These are phyloP conservation scores for Phanerochaete sordida DNA, from an alignment of 768 basidiomycete genomes.

Conservation along the genomic window DNA sequence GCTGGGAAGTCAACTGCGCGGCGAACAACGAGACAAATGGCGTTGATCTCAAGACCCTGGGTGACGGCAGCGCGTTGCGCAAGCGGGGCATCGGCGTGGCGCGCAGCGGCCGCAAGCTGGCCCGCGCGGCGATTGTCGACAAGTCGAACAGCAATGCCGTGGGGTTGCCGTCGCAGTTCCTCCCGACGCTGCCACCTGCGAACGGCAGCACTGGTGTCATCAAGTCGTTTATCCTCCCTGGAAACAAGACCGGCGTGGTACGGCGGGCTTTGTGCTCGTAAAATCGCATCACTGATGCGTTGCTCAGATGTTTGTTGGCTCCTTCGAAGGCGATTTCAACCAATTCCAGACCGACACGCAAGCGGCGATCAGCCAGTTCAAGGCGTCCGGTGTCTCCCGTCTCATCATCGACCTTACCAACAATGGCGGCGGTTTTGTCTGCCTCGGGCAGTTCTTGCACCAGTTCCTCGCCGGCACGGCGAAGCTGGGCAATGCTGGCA, in stretches of 20 bases:
- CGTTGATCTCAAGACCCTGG: conserved; percentile 28
- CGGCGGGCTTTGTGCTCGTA: conserved; percentile 17
- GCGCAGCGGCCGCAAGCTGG: conserved; percentile 13
- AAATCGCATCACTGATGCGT: background rate
- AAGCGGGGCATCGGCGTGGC: background rate
- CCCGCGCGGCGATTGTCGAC: conserved; percentile 38
- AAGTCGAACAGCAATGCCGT: conserved; percentile 34
- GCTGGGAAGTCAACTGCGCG: conserved; percentile 60
- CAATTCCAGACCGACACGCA: conserved; percentile 51
- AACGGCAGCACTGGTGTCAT: conserved; percentile 49
- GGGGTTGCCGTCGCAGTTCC: conserved; percentile 43
- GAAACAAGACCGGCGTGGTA: conserved; percentile 57
- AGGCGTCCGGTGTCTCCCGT: conserved; percentile 43
- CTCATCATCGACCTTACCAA: conserved; percentile 58
- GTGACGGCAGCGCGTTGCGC: conserved; percentile 2
- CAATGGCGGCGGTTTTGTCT: conserved; percentile 63
- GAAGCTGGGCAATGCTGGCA: conserved; percentile 39
- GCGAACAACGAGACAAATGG: conserved; percentile 49
- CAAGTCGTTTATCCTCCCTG: conserved; percentile 53
- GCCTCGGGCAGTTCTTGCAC: conserved; percentile 59
- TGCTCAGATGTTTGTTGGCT: conserved; percentile 55
- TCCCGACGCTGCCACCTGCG: conserved; percentile 42
- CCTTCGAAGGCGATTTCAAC: conserved; percentile 47
- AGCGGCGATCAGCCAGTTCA: conserved; percentile 42
- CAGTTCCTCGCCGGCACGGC: conserved; percentile 43